phyloP scores from a whole-genome alignment of 345 rosid genomes.

The Isatis tinctoria region DNA sequence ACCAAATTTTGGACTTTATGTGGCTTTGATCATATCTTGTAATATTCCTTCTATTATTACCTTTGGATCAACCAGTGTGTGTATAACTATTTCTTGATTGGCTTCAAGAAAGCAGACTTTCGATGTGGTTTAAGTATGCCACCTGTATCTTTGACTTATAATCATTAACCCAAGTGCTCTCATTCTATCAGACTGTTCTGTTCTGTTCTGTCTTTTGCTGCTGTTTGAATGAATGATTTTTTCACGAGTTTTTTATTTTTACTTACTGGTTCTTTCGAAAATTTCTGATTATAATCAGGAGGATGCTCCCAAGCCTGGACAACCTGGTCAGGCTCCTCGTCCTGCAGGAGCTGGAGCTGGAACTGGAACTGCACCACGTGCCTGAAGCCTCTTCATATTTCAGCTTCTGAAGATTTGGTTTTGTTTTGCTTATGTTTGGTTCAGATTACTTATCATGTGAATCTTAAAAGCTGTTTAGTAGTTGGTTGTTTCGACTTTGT shows the following conservation, averaged over 20 bases:
- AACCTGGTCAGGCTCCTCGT: slow-evolving; percentile 36
- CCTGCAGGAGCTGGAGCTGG: slow-evolving; percentile 16
- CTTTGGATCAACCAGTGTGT: no score
- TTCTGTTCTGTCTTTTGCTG: not conserved
- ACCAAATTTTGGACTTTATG: no score
- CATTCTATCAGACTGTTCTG: not conserved
- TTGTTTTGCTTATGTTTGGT: not conserved
- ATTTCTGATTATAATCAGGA: not conserved
- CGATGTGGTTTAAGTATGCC: no score
- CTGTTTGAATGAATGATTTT: not conserved
- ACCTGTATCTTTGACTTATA: no score
- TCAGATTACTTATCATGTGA: not conserved
- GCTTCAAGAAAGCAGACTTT: no score
- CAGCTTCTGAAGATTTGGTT: not conserved
- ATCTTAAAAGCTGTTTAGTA: not conserved
- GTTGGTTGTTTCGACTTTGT: not conserved
- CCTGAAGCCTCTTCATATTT: slow-evolving; percentile 3
- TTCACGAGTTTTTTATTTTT: not conserved
- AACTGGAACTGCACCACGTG: slow-evolving; percentile 26
- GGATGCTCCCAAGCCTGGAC: slow-evolving; percentile 34
- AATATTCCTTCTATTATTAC: no score
- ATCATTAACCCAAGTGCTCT: not conserved
- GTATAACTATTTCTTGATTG: no score
- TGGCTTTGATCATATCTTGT: no score
- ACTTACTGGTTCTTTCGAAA: not conserved